Base-by-base conservation (phyloP, 768 basidiomycete genomes). In the Favolaschia claudopus region DNA sequence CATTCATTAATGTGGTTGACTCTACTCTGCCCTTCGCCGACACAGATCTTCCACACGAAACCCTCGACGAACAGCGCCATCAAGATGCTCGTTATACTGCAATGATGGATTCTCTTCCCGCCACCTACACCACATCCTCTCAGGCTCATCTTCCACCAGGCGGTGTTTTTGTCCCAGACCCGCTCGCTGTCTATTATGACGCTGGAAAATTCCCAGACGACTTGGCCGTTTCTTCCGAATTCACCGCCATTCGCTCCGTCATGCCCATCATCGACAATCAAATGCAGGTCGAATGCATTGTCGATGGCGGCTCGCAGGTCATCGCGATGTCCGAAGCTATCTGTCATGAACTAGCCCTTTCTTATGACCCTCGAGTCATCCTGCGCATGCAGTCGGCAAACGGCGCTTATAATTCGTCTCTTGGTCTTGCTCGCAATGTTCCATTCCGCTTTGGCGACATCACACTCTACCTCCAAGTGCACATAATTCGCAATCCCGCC, bases 261-360 rank as follows among this genome's bases (percentile, higher is more conserved):
- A n/a, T n/a, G n/a, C n/a, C n/a, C n/a, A n/a, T n/a, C n/a, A n/a
- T n/a, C n/a, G n/a, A n/a, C n/a, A n/a, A n/a, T n/a, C n/a, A n/a
- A n/a, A n/a, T n/a, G n/a, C n/a, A n/a, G n/a, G n/a, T n/a, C n/a
- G 55, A 62, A 2, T 61, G 58, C 25, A 67, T 66, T 33, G 29
- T 64, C 39, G 67, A 69, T 44, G 54, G 47, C 25, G 65, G 67
- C 12, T 65, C 55, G 4, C 44, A 62, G 8, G 61, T 69, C 24
- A 29, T 65, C 28, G 36, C 61, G n/a, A n/a, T n/a, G n/a, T n/a
- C n/a, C n/a, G n/a, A n/a, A n/a, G n/a, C n/a, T n/a, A n/a, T n/a
- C n/a, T 50, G 47, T 7, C 53, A 59, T 29, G n/a, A 48, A 24
- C 28, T 36, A 36, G 34, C 12, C 10, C 34, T 36, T 36, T 10